Conservation (phyloP, 257 asterid genomes). For the Mitragyna speciosa region DNA sequence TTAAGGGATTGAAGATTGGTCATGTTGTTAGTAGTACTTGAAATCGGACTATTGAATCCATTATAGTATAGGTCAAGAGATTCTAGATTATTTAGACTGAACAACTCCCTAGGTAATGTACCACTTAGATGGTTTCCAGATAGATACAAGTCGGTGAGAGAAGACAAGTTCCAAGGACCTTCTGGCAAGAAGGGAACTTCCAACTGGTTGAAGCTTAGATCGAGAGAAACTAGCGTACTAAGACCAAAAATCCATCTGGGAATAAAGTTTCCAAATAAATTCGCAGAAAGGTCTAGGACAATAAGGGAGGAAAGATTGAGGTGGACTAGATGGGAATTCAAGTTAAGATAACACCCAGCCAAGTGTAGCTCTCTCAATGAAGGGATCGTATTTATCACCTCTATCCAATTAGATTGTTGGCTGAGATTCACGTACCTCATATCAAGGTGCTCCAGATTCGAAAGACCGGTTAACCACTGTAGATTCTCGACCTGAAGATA, state of each 20-base stretch:
- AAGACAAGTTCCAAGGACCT: not conserved
- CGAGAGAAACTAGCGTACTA: too few species aligned
- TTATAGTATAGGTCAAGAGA: not conserved
- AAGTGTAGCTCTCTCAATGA: conserved; percentile 21
- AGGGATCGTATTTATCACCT: conserved; percentile 23
- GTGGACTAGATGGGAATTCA: not conserved
- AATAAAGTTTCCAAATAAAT: too few species aligned
- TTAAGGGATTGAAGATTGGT: conserved; percentile 16
- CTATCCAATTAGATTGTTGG: conserved; percentile 17
- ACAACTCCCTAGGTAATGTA: not conserved
- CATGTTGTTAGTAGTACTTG: too few species aligned
- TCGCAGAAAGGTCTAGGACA: not conserved
- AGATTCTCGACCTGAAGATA: conserved; percentile 4
- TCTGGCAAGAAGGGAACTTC: not conserved
- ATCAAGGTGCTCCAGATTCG: conserved; percentile 15
- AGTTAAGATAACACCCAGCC: not conserved
- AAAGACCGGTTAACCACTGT: conserved; percentile 27
- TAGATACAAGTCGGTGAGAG: not conserved
- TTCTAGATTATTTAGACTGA: not conserved
- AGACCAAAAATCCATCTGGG: too few species aligned
- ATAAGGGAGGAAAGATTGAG: not conserved
- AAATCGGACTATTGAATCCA: too few species aligned
- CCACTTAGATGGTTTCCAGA: not conserved
- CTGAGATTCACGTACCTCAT: conserved; percentile 20
- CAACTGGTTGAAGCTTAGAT: too few species aligned